Evolutionary conservation across 805 yeast species (phyloP).

Genomic region (Metschnikowia koreensis): DNA sequence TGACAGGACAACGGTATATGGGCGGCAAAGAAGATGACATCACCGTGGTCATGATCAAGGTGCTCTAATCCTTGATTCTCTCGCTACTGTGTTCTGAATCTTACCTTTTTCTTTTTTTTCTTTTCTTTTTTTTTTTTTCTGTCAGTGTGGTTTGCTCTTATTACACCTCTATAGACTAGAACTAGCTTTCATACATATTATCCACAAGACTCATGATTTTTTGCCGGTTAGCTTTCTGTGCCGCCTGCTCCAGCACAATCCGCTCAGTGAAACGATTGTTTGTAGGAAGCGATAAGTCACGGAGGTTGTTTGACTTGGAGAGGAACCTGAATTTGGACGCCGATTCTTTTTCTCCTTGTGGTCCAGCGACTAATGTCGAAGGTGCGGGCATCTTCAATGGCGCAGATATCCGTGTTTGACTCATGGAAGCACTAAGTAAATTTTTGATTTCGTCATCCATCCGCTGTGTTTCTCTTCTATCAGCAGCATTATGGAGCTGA

Average conservation of each 20-base stretch:
- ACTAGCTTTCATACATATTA: slow-evolving; percentile 25
- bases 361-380: slow-evolving; percentile 8
- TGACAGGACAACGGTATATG: slow-evolving; percentile 65
- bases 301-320: slow-evolving; percentile 52
- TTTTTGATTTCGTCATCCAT: slow-evolving; percentile 10
- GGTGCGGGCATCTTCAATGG: slow-evolving; percentile 27
- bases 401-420: neutral
- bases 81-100: too few species aligned
- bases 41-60: slow-evolving; percentile 73
- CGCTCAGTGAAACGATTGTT: slow-evolving; percentile 53
- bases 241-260: slow-evolving; percentile 49
- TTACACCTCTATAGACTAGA: neutral
- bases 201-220: slow-evolving; percentile 56
- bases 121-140: neutral
- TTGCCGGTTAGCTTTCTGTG: slow-evolving; percentile 52
- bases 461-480: slow-evolving; percentile 4
- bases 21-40: slow-evolving; percentile 98
- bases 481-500: slow-evolving; percentile 2
- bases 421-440: slow-evolving; percentile 5
- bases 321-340: slow-evolving; percentile 46
- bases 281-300: slow-evolving; percentile 50
- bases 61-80: slow-evolving; percentile 22
- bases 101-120: too few species aligned
- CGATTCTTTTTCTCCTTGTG: slow-evolving; percentile 24
- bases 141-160: neutral